These are phyloP conservation scores for Fusarium sp. DNA, from an alignment of 2,329 filamentous ascomycete species.

Conservation along the genomic window DNA sequence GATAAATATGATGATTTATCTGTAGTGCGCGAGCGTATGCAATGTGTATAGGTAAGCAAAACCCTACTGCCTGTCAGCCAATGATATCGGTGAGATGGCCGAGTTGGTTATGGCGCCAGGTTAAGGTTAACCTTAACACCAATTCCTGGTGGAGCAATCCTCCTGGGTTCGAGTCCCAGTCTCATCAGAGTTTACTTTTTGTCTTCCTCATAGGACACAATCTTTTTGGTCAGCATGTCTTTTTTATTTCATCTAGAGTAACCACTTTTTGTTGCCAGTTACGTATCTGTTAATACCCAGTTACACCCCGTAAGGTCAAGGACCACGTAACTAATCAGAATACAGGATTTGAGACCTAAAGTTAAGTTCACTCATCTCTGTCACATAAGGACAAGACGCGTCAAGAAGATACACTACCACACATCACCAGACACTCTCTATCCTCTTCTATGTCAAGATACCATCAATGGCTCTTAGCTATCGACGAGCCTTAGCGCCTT, in stretches of 20 bases:
- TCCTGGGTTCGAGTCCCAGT: conserved; percentile 50
- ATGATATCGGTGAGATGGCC: conserved; percentile 46
- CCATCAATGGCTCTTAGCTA: background rate
- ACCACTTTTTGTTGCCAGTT: background rate
- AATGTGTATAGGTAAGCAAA: fast-evolving
- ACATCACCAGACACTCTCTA: background rate
- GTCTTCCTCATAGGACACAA: too few relatives aligned
- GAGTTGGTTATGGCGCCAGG: conserved; percentile 50
- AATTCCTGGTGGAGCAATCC: conserved; percentile 48
- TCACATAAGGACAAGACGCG: background rate
- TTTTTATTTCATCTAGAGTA: fast-evolving
- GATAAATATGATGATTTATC: fast-evolving
- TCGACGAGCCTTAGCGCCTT: background rate
- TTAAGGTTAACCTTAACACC: conserved; percentile 46
- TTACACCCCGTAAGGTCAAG: background rate
- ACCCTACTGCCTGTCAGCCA: background rate
- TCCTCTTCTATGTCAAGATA: background rate
- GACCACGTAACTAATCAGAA: fast-evolving
- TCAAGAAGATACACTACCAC: background rate
- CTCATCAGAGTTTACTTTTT: conserved; percentile 39
- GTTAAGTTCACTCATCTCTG: background rate
- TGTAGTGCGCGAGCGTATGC: fast-evolving
- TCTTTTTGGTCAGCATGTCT: too few relatives aligned
- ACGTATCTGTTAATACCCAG: background rate
- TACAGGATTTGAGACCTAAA: background rate